Evolutionary conservation across 208 protist genomes (phyloP).

Genomic region (Leishmania tarentolae): DNA sequence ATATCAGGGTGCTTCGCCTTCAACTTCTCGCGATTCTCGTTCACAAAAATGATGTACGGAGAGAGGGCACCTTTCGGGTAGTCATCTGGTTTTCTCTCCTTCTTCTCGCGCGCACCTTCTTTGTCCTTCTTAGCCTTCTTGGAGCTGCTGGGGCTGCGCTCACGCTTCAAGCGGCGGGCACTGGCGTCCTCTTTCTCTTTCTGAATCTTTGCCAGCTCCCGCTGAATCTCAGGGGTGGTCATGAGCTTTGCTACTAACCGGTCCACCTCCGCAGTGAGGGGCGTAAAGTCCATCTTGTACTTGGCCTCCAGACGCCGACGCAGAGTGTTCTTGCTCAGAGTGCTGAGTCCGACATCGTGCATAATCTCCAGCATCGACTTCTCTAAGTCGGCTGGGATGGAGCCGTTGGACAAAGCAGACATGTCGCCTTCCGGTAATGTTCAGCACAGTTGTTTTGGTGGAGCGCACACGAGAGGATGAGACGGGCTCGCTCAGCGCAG

Average conservation of each 20-base stretch:
- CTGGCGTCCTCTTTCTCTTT: slow-evolving; percentile 45
- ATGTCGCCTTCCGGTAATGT: slow-evolving; percentile 12
- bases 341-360: slow-evolving; percentile 65
- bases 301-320: slow-evolving; percentile 63
- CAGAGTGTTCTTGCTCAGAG: slow-evolving; percentile 61
- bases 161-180: slow-evolving; percentile 50
- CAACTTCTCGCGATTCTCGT: slow-evolving; percentile 69
- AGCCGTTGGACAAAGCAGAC: slow-evolving; percentile 42
- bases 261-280: slow-evolving; percentile 46
- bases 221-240: slow-evolving; percentile 60
- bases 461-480: background rate
- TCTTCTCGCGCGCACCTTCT: slow-evolving; percentile 52
- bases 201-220: slow-evolving; percentile 66
- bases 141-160: slow-evolving; percentile 31
- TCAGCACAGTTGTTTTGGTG: background rate
- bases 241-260: slow-evolving; percentile 49
- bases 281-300: slow-evolving; percentile 75
- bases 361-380: slow-evolving; percentile 65
- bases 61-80: slow-evolving; percentile 83
- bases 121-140: slow-evolving; percentile 30
- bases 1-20: slow-evolving; percentile 72
- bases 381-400: slow-evolving; percentile 69
- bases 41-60: slow-evolving; percentile 78
- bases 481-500: background rate
- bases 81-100: slow-evolving; percentile 78